These are phyloP conservation scores for Allium sativum DNA, from an alignment of 106 monocot genomes.

Conservation along the genomic window DNA sequence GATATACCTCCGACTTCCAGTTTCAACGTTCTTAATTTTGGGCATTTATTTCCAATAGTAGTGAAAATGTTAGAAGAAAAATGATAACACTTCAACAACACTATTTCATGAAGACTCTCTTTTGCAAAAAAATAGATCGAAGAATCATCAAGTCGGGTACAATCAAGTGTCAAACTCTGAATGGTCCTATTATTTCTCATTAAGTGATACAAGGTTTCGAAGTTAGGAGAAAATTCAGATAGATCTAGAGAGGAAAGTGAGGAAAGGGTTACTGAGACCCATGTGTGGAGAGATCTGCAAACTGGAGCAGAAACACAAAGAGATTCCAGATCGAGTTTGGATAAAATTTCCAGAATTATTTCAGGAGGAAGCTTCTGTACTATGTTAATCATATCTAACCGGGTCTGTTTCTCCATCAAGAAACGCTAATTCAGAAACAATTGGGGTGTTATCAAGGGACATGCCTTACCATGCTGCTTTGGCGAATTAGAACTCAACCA, in stretches of 20 bases:
- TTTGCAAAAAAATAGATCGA: slow-evolving; percentile 43
- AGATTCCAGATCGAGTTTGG: slow-evolving; percentile 58
- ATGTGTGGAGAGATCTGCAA: slow-evolving; percentile 33
- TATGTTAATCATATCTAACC: neutral
- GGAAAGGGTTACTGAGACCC: slow-evolving; percentile 35
- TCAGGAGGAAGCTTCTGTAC: slow-evolving; percentile 34
- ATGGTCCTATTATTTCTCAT: slow-evolving; percentile 30
- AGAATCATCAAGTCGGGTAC: slow-evolving; percentile 46
- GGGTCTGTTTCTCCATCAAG: too few relatives aligned
- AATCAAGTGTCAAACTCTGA: slow-evolving; percentile 49
- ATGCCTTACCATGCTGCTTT: too few relatives aligned
- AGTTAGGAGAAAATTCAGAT: slow-evolving; percentile 49
- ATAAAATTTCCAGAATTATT: slow-evolving; percentile 39
- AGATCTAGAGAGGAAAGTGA: slow-evolving; percentile 49
- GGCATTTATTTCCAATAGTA: slow-evolving; percentile 41
- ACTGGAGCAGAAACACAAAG: slow-evolving; percentile 56
- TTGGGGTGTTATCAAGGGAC: too few relatives aligned
- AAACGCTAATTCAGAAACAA: too few relatives aligned
- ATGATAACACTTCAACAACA: slow-evolving; percentile 44
- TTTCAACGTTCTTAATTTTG: slow-evolving; percentile 45
- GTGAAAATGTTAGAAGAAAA: slow-evolving; percentile 49
- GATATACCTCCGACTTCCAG: slow-evolving; percentile 28
- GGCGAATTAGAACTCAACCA: too few relatives aligned
- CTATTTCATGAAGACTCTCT: slow-evolving; percentile 49
- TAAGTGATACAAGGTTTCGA: slow-evolving; percentile 30